These are phyloP conservation scores for Mycena epipterygia DNA, from an alignment of 768 basidiomycete species.

Conservation along the genomic window DNA sequence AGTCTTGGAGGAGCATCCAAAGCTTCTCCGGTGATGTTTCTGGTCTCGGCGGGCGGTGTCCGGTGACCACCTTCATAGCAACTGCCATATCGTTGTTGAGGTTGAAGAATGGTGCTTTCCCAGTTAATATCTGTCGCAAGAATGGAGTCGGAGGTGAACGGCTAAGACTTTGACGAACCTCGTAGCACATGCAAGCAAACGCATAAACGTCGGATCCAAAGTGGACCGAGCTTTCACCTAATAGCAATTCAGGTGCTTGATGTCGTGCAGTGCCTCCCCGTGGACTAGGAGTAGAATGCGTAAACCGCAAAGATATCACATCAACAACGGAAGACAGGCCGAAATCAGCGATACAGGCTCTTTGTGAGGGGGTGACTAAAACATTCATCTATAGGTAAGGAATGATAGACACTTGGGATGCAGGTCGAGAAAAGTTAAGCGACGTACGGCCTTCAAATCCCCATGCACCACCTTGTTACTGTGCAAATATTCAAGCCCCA, in stretches of 20 bases:
- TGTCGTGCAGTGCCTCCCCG: conserved; percentile 6
- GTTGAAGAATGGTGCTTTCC: conserved; percentile 2
- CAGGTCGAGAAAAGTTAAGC: conserved; percentile 1
- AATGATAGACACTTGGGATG: too few relatives aligned
- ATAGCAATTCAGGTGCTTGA: conserved; percentile 13
- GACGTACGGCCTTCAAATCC: too few relatives aligned
- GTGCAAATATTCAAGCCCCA: conserved; percentile 23
- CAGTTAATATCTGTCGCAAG: neutral
- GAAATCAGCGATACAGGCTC: too few relatives aligned
- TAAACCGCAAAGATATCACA: conserved; percentile 2
- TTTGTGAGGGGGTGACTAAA: too few relatives aligned
- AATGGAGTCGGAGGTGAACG: too few relatives aligned
- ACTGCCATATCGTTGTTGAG: neutral
- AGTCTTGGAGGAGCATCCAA: conserved; percentile 14
- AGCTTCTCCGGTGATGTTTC: neutral
- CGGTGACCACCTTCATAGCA: neutral
- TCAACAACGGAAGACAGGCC: conserved; percentile 20
- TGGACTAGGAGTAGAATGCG: neutral
- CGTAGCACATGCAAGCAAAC: conserved; percentile 15
- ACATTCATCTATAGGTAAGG: conserved; percentile 10
- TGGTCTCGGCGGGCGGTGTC: neutral
- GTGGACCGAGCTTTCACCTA: neutral
- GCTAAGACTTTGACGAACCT: neutral
- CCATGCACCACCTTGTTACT: conserved; percentile 21
- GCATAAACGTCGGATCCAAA: conserved; percentile 15